Conservation (phyloP, 2,329 filamentous ascomycete genomes). For the Epichloe glyceriae region DNA sequence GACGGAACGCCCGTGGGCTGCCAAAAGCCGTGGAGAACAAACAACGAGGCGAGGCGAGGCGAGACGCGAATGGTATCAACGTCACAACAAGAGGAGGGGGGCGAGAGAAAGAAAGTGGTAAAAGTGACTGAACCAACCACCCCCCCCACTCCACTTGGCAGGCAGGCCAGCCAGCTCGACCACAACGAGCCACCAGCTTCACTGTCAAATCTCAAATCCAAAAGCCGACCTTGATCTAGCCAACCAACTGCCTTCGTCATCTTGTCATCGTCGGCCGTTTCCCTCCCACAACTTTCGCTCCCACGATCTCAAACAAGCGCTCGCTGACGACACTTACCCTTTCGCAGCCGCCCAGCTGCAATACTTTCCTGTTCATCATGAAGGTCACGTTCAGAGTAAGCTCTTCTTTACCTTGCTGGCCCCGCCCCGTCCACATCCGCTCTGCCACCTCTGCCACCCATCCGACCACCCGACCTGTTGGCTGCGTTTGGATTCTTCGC, state of each 20-base stretch:
- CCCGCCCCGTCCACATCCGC: neutral
- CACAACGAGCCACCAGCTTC: conserved; percentile 1
- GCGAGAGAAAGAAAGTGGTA: neutral
- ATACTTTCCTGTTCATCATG: conserved; percentile 35
- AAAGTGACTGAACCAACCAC: neutral
- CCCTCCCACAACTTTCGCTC: conserved; percentile 1
- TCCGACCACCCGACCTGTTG: neutral
- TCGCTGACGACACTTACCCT: conserved; percentile 2
- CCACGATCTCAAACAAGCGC: neutral
- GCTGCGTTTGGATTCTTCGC: neutral
- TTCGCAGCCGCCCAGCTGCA: conserved; percentile 16
- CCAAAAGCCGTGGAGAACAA: too few relatives aligned
- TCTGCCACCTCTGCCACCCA: neutral
- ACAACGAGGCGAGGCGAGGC: too few relatives aligned
- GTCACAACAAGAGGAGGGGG: neutral
- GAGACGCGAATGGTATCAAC: neutral
- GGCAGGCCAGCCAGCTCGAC: neutral
- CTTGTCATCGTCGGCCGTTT: conserved; percentile 3
- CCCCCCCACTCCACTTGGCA: neutral
- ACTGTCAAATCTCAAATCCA: neutral
- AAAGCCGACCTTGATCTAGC: neutral
- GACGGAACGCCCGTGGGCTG: too few relatives aligned
- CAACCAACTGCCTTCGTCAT: conserved; percentile 9
- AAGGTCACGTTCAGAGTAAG: conserved; percentile 56
- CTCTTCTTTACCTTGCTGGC: neutral